These are phyloP conservation scores for Alternaria solani DNA, from an alignment of 2,329 filamentous ascomycete species.

Conservation along the genomic window DNA sequence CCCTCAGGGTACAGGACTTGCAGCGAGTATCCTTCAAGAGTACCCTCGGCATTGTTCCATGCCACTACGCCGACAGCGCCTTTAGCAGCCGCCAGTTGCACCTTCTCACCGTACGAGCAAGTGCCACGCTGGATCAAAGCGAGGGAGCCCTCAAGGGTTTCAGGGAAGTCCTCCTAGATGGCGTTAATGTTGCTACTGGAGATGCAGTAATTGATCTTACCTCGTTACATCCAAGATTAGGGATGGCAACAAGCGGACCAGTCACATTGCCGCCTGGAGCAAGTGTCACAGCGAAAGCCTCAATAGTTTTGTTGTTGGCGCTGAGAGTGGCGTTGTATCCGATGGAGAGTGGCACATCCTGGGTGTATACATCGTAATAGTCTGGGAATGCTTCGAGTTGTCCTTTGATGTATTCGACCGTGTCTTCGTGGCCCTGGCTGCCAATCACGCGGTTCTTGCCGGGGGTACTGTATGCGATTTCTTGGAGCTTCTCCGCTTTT, in stretches of 20 bases:
- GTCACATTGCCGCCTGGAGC: conserved; percentile 43
- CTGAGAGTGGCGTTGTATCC: conserved; percentile 40
- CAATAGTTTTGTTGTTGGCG: conserved; percentile 39
- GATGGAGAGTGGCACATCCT: conserved; percentile 36
- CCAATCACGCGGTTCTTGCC: conserved; percentile 54
- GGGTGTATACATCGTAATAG: conserved; percentile 50
- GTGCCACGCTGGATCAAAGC: conserved; percentile 74
- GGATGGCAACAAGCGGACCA: conserved; percentile 42
- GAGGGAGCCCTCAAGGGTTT: conserved; percentile 67
- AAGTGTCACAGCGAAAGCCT: conserved; percentile 38
- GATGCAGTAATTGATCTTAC: conserved; percentile 20
- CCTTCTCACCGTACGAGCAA: conserved; percentile 77
- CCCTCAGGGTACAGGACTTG: conserved; percentile 59
- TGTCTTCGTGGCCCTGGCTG: conserved; percentile 51
- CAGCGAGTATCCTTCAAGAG: conserved; percentile 54
- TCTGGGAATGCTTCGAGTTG: conserved; percentile 41
- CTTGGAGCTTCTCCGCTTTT: conserved; percentile 46
- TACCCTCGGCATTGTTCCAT: conserved; percentile 73
- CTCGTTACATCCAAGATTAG: conserved; percentile 47
- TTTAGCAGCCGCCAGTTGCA: conserved; percentile 62
- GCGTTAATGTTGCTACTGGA: not conserved
- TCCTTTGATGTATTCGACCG: conserved; percentile 49
- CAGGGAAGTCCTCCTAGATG: conserved; percentile 66
- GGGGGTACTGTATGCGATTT: conserved; percentile 51
- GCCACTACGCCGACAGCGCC: conserved; percentile 74